Evolutionary conservation across 352 stramenopile species (phyloP), one percentile per base, ranked within the genome.

Genomic region (Phytopythium litorale): DNA sequence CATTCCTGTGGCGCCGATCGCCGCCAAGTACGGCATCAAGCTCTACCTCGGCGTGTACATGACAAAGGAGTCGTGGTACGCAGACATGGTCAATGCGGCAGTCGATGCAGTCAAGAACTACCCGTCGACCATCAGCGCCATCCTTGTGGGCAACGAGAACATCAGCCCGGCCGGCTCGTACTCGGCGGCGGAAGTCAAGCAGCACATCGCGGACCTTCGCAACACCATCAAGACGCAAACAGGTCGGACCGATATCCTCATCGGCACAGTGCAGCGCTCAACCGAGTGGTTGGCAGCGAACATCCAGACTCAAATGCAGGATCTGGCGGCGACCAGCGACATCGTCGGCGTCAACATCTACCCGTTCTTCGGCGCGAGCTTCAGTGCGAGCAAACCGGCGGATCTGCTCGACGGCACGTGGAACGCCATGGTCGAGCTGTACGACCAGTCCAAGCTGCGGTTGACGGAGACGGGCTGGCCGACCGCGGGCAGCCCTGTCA

Each of bases 301-400:
- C 15, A 66, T 65, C 1, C 68, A 66, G 9, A 38, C 49, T 0
- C 67, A 68, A 5, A 93, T 92, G 68, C 51, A 72, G 1, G 68
- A 65, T 23, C 66, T 95, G 0, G 79, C 78, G 15, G 59, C 23
- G 8, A 75, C 66, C 25, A 84, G 71, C 40, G 86, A 94, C 62
- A 89, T 94, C 63, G 55, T 92, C 11, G 84, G 84, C 18, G 86
- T 94, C 43, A 93, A 91, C 59, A 87, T 90, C 55, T 91, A 91
- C 52, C 82, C 81, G 3, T 92, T 92, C 70, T 90, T 91, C 51
- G 75, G 89, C 42, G 58, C 33, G 12, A 79, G 68, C 40, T 92
- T 91, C 73, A 70, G 77, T 49, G 48, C 69, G 5, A 64, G 55
- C 19, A 63, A 78, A 19, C 79, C 80, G 30, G 35, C 81, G 1